phyloP scores from a whole-genome alignment of 1,284 basidiomycete genomes.

The Cryptococcus neoformans region DNA sequence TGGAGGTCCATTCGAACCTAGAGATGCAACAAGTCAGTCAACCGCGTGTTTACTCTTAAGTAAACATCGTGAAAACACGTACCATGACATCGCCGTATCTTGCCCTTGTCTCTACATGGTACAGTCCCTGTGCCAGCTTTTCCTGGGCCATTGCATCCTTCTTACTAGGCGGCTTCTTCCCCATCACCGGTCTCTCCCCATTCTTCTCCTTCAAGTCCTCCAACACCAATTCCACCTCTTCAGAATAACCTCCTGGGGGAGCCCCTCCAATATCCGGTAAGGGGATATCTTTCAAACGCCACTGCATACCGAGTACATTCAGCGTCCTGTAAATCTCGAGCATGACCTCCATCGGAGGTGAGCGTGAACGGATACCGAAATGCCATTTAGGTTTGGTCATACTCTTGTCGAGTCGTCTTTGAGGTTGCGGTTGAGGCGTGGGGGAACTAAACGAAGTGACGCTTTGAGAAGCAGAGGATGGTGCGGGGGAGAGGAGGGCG shows the following conservation, averaged over 20 bases:
- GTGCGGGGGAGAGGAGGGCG: slow-evolving; percentile 22
- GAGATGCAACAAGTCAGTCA: not conserved
- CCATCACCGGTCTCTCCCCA: slow-evolving; percentile 33
- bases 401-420: slow-evolving; percentile 29
- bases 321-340: slow-evolving; percentile 95
- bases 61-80: slow-evolving; percentile 40
- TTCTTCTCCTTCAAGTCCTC: slow-evolving; percentile 52
- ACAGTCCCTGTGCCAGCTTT: slow-evolving; percentile 61
- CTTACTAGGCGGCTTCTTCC: slow-evolving; percentile 38
- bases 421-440: slow-evolving; percentile 8
- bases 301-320: slow-evolving; percentile 93
- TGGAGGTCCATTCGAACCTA: slow-evolving; percentile 96
- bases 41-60: not conserved
- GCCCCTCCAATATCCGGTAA: slow-evolving; percentile 61
- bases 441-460: not conserved
- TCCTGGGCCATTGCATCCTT: slow-evolving; percentile 52
- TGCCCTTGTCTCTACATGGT: slow-evolving; percentile 92
- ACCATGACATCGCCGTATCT: slow-evolving; percentile 87
- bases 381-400: slow-evolving; percentile 77
- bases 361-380: slow-evolving; percentile 92
- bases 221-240: slow-evolving; percentile 40
- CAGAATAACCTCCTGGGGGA: slow-evolving; percentile 36
- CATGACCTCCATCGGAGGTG: slow-evolving; percentile 99
- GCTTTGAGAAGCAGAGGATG: not conserved
- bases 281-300: slow-evolving; percentile 63